Percentiles rank a stretch among this genome's conserved stretches.
Conservation (phyloP, 2,329 filamentous ascomycete species). For the Paecilomyces fulvus region DNA sequence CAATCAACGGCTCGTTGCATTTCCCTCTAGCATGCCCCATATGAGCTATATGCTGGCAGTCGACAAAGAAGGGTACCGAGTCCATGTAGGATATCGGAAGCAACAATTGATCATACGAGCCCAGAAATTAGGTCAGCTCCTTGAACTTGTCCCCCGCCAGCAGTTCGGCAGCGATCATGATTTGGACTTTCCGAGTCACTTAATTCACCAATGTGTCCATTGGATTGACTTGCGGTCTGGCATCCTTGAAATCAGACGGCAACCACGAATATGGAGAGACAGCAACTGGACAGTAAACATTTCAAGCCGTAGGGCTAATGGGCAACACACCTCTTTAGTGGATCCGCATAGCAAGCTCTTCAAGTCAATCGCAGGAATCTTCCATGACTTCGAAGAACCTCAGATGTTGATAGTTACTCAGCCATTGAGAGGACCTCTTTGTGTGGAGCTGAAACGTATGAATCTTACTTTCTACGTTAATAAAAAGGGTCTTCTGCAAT, state of each 20-base stretch:
- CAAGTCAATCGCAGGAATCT: constrained; percentile 34
- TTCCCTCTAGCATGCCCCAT: constrained; percentile 43
- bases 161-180: constrained; percentile 14
- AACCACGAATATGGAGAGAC: constrained; percentile 32
- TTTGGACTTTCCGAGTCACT: constrained; percentile 44
- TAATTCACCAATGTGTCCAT: constrained; percentile 49
- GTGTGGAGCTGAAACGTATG: constrained; percentile 45
- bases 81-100: constrained; percentile 49
- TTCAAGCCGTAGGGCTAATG: constrained; percentile 13
- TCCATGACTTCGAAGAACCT: constrained; percentile 43
- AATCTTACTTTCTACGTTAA: constrained; percentile 50
- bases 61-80: constrained; percentile 28
- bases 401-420: constrained; percentile 42
- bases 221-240: constrained; percentile 47
- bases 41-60: constrained; percentile 45
- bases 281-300: constrained; percentile 38
- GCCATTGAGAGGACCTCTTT: constrained; percentile 22
- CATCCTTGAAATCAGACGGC: constrained; percentile 45
- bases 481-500: constrained; percentile 33
- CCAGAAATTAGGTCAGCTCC: constrained; percentile 27
- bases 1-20: constrained; percentile 42
- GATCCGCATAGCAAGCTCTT: constrained; percentile 41
- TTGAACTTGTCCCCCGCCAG: constrained; percentile 27
- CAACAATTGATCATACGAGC: constrained; percentile 39
- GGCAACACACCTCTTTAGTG: constrained; percentile 32